phyloP scores from a whole-genome alignment of 768 basidiomycete genomes.

The Galerina sulciceps region DNA sequence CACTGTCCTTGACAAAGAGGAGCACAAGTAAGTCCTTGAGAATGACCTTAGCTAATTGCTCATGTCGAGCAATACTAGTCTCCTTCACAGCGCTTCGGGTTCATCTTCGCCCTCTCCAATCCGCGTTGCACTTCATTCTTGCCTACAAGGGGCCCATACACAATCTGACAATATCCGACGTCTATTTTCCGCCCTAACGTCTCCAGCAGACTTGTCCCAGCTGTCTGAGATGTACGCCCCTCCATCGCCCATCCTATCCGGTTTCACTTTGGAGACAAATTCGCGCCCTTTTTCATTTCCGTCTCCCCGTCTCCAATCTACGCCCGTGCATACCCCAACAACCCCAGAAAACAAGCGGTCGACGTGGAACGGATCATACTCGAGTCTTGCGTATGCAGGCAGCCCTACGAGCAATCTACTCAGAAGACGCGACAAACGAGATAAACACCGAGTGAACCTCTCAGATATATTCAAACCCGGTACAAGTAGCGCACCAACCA shows the following conservation, averaged over 20 bases:
- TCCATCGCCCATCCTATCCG: constrained; percentile 55
- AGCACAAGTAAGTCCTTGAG: constrained; percentile 53
- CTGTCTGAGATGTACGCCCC: constrained; percentile 90
- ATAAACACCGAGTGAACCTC: constrained; percentile 61
- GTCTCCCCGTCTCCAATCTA: constrained; percentile 38
- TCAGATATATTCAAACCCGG: constrained; percentile 44
- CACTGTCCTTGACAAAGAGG: constrained; percentile 67
- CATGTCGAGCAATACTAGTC: constrained; percentile 1
- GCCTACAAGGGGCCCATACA: constrained; percentile 74
- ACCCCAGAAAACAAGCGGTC: constrained; percentile 54
- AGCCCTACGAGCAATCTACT: constrained; percentile 48
- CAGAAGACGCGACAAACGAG: constrained; percentile 54
- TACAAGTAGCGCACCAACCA: constrained; percentile 31
- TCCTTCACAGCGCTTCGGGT: constrained; percentile 41
- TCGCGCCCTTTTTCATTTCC: constrained; percentile 48
- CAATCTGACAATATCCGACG: constrained; percentile 86
- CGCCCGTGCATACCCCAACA: constrained; percentile 15
- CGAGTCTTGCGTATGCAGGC: constrained; percentile 50
- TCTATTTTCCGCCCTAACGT: constrained; percentile 76
- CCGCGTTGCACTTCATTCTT: constrained; percentile 72
- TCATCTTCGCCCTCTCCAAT: constrained; percentile 59
- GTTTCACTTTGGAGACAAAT: constrained; percentile 29
- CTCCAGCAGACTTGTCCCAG: constrained; percentile 72
- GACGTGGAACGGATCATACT: constrained; percentile 78
- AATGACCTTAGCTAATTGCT: not conserved